Evolutionary conservation across 73 alveolate species (phyloP), one percentile per base, ranked within the genome.

Genomic region (Paramecium caudatum): DNA sequence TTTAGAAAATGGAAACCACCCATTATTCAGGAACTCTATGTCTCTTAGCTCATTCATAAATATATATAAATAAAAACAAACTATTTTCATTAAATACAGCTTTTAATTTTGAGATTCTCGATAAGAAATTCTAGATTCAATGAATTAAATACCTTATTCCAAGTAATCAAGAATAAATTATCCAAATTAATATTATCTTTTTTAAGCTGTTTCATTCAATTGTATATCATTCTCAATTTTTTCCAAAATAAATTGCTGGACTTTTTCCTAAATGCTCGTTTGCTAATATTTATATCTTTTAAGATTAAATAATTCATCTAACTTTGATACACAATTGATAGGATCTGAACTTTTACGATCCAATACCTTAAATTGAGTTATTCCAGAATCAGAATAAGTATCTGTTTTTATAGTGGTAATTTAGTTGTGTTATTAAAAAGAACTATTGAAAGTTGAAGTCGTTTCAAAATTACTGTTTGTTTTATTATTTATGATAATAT

Each of bases 281-380:
- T 65, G 16, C 55, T n/a, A 65, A 25, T 65, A n/a, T 8, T 33
- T 65, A 32, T 65, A 30, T 9, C 83, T 65, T 32, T 46, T 65
- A n/a, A 16, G 5, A n/a, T 10, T 12, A 10, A 33, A 32, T 21
- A 30, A 25, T 32, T 33, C 49, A 10, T 65, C 13, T 16, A 65
- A 30, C 3, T 65, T 65, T 3, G 36, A 15, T 32, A 30, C 34
- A 10, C 83, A 12, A 36, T 32, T 4, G 9, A 65, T 33, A 0
- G 83, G 83, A 65, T 65, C 83, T 3, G 83, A 65, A 65, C 83
- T 30, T 27, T 65, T 65, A 25, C 83, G 27, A 65, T 65, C 55
- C 34, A 65, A 8, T 2, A 65, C 17, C 10, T 65, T 30, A 30
- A 33, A 33, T 65, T 65, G 48, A 0, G 49, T 32, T 33, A 32